These are phyloP conservation scores for Magnolia sinica DNA, from an alignment of 164 flowering plant species.

Conservation along the genomic window DNA sequence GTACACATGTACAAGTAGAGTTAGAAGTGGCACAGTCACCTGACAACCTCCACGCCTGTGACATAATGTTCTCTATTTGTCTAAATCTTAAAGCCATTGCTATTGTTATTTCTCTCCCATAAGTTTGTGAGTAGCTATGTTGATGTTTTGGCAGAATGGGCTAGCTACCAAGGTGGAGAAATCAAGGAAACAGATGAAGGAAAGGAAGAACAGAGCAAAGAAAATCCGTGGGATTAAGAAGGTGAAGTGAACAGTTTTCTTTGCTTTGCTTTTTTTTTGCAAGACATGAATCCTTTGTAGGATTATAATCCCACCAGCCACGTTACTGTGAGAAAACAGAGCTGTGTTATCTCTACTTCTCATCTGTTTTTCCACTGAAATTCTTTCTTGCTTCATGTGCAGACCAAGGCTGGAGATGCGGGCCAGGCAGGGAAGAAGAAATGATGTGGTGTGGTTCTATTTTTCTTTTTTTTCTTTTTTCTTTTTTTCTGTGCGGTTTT, in stretches of 20 bases:
- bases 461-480: neutral
- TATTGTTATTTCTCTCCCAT: too few relatives aligned
- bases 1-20: too few relatives aligned
- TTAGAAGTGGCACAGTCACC: too few relatives aligned
- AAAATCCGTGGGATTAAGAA: constrained; percentile 33
- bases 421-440: constrained; percentile 29
- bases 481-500: neutral
- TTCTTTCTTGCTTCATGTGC: constrained; percentile 7
- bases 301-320: neutral
- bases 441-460: constrained; percentile 9
- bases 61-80: too few relatives aligned
- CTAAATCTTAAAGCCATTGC: too few relatives aligned
- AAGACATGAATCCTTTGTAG: too few relatives aligned
- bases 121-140: neutral
- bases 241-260: constrained; percentile 10
- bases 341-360: neutral
- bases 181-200: constrained; percentile 34
- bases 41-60: too few relatives aligned
- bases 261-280: neutral
- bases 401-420: constrained; percentile 33
- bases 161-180: constrained; percentile 33
- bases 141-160: constrained; percentile 24
- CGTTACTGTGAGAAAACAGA: too few relatives aligned
- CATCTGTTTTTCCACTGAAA: too few relatives aligned
- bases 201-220: constrained; percentile 33